Percentiles rank a stretch among this genome's conserved stretches.
Conservation (phyloP, 1,139 yeast species). For the Suhomyces kunorum region DNA sequence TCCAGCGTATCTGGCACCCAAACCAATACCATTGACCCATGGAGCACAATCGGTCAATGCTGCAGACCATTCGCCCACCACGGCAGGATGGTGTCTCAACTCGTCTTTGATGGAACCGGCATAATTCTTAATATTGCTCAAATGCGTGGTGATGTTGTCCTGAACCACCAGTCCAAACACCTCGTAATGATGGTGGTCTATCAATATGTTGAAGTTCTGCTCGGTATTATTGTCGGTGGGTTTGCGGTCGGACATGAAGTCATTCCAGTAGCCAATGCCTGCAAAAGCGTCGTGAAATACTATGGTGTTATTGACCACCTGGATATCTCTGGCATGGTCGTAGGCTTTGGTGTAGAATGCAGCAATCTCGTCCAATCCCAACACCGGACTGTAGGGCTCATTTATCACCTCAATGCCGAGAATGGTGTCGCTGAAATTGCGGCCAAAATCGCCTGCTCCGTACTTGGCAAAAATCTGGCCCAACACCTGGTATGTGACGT, state of each 20-base stretch:
- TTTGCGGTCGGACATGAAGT: conserved; percentile 37
- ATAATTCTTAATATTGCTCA: conserved; percentile 37
- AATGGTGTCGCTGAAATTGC: conserved; percentile 47
- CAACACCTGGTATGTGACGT: conserved; percentile 47
- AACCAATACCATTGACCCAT: conserved; percentile 63
- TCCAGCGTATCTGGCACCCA: conserved; percentile 61
- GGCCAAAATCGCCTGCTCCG: conserved; percentile 33
- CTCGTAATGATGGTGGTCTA: conserved; percentile 69
- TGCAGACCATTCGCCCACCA: conserved; percentile 67
- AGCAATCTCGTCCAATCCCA: conserved; percentile 39
- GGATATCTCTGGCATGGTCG: conserved; percentile 34
- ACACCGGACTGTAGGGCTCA: conserved; percentile 57
- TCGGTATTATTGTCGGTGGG: conserved; percentile 13
- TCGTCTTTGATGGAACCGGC: conserved; percentile 39
- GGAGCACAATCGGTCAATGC: conserved; percentile 67
- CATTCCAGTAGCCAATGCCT: conserved; percentile 52
- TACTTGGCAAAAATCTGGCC: conserved; percentile 46
- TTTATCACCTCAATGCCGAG: conserved; percentile 65
- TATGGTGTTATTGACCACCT: conserved; percentile 45
- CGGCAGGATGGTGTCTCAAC: conserved; percentile 45
- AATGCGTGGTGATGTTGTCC: conserved; percentile 38
- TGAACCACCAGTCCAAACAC: conserved; percentile 52
- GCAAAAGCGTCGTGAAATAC: conserved; percentile 63
- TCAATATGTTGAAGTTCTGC: conserved; percentile 44
- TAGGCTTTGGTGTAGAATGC: conserved; percentile 46